Percentiles rank a stretch among this genome's conserved stretches.
phyloP scores from a whole-genome alignment of 768 basidiomycete species.

The Mycena pura region DNA sequence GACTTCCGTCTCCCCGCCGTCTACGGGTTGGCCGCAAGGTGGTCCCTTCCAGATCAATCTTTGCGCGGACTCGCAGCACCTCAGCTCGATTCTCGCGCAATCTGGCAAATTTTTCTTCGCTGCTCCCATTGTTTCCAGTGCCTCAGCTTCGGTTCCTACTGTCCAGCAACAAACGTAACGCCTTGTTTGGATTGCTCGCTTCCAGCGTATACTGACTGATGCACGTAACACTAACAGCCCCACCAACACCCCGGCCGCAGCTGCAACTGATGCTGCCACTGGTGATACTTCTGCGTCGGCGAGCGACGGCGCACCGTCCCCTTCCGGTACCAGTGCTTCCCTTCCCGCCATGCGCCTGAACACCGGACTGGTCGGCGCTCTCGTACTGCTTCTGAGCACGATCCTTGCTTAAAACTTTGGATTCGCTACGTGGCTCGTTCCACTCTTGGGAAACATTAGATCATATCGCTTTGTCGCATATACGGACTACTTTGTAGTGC shows the following conservation, averaged over 20 bases:
- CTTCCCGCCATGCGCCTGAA: slow-evolving; percentile 34
- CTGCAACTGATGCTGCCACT: neutral
- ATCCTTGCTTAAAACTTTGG: slow-evolving; percentile 39
- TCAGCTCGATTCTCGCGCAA: slow-evolving; percentile 71
- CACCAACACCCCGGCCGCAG: neutral
- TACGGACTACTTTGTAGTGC: neutral
- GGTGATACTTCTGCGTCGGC: neutral
- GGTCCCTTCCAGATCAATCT: slow-evolving; percentile 74
- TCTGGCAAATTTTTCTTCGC: slow-evolving; percentile 62
- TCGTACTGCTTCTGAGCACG: slow-evolving; percentile 44
- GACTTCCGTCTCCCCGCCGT: slow-evolving; percentile 58
- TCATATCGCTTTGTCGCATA: neutral
- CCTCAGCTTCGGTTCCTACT: slow-evolving; percentile 32
- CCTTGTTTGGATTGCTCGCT: neutral
- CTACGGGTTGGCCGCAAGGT: slow-evolving; percentile 71
- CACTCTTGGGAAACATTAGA: slow-evolving; percentile 12
- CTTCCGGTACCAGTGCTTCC: slow-evolving; percentile 38
- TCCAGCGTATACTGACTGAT: too few species aligned
- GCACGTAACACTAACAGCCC: neutral
- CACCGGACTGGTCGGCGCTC: slow-evolving; percentile 40
- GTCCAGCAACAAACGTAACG: slow-evolving; percentile 6
- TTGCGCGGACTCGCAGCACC: slow-evolving; percentile 53
- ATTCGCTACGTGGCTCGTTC: neutral
- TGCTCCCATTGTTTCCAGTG: slow-evolving; percentile 30
- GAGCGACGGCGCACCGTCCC: slow-evolving; percentile 21